These are phyloP conservation scores for Nigrospora osmanthi DNA, from an alignment of 2,329 filamentous ascomycete species.

Conservation along the genomic window DNA sequence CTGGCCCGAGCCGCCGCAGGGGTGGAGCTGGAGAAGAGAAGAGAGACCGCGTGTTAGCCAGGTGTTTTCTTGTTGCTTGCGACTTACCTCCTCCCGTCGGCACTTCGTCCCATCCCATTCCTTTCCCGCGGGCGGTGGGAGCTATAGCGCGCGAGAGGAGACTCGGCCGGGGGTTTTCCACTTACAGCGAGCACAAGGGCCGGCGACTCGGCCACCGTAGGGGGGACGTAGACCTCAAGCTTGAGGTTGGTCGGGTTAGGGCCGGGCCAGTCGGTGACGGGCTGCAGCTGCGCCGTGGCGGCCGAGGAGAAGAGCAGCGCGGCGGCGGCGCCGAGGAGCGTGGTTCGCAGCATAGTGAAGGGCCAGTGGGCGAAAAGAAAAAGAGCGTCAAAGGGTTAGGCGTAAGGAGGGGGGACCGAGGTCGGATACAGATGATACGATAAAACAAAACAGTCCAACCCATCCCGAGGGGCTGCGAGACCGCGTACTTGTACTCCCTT, in stretches of 20 bases:
- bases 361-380: too few relatives aligned
- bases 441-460: too few relatives aligned
- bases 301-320: background rate
- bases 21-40: conserved; percentile 7
- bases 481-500: too few relatives aligned
- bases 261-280: background rate
- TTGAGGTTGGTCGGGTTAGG: conserved; percentile 1
- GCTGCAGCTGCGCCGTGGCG: background rate
- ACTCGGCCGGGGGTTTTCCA: background rate
- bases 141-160: background rate
- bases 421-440: too few relatives aligned
- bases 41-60: background rate
- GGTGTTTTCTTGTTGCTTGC: background rate
- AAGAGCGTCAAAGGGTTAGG: too few relatives aligned
- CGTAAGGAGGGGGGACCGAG: too few relatives aligned
- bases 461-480: too few relatives aligned
- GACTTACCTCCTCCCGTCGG: too few relatives aligned
- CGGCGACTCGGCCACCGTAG: conserved; percentile 6
- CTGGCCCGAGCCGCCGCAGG: conserved; percentile 9
- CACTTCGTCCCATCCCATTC: too few relatives aligned
- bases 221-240: conserved; percentile 7
- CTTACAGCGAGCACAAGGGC: conserved; percentile 13
- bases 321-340: background rate
- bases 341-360: background rate
- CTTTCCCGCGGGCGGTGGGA: too few relatives aligned